These are phyloP conservation scores for Takashimella tepidaria DNA, from an alignment of 1,284 basidiomycete genomes.

Conservation along the genomic window DNA sequence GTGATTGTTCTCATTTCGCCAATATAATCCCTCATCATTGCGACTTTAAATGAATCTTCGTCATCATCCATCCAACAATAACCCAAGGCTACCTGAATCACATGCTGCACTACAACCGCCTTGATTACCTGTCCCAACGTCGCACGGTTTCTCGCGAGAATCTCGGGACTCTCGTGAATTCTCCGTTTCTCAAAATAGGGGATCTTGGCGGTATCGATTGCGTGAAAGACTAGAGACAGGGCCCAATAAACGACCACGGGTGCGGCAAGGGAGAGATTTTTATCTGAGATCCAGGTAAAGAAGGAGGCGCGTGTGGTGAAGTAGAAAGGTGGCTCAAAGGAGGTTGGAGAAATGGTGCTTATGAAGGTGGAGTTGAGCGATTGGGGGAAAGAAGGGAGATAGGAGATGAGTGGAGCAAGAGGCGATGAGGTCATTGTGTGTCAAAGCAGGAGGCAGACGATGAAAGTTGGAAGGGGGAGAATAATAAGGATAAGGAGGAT, in stretches of 20 bases:
- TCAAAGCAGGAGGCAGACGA: too few relatives aligned
- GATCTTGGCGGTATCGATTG: slow-evolving; percentile 68
- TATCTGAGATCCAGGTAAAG: slow-evolving; percentile 65
- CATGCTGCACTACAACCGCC: slow-evolving; percentile 79
- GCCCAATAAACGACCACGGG: slow-evolving; percentile 87
- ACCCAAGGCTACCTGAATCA: slow-evolving; percentile 75
- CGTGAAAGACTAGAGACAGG: slow-evolving; percentile 72
- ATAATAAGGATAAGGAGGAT: too few relatives aligned
- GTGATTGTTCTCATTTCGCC: slow-evolving; percentile 50
- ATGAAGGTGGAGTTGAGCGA: slow-evolving; percentile 39
- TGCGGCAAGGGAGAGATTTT: slow-evolving; percentile 63
- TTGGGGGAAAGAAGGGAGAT: slow-evolving; percentile 13
- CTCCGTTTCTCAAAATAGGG: slow-evolving; percentile 77
- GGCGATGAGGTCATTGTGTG: too few relatives aligned
- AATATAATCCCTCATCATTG: slow-evolving; percentile 54
- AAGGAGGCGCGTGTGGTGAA: slow-evolving; percentile 58
- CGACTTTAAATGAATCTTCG: slow-evolving; percentile 32
- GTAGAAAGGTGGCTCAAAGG: slow-evolving; percentile 49
- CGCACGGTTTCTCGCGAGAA: slow-evolving; percentile 70
- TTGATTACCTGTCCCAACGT: slow-evolving; percentile 64
- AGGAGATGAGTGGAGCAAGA: slow-evolving; percentile 6
- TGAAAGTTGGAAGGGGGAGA: not conserved
- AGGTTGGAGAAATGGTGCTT: slow-evolving; percentile 32
- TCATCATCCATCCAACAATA: slow-evolving; percentile 62
- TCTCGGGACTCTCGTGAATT: slow-evolving; percentile 82